Evolutionary conservation across 2,329 filamentous ascomycete genomes (phyloP).

Genomic region (Penicillium thymicola): DNA sequence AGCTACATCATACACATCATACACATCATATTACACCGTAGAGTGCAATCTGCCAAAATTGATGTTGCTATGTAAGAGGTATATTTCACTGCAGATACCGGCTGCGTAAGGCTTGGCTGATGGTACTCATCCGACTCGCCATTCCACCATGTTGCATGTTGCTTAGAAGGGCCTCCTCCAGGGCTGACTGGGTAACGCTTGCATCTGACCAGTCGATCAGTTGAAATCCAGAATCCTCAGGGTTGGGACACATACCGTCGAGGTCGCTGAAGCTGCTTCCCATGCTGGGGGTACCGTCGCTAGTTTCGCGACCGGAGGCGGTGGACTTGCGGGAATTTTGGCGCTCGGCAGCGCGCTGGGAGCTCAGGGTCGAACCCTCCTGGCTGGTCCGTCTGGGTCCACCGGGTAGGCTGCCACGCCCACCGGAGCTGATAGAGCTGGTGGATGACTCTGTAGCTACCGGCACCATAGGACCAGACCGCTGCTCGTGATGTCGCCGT

Average conservation of each 20-base stretch:
- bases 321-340: constrained; percentile 46
- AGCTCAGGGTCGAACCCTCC: constrained; percentile 31
- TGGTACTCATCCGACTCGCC: constrained; percentile 50
- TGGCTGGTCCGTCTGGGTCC: constrained; percentile 21
- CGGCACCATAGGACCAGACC: constrained; percentile 16
- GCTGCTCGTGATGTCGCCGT: constrained; percentile 27
- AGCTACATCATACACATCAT: background rate
- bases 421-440: constrained; percentile 40
- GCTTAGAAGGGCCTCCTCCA: constrained; percentile 62
- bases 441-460: constrained; percentile 31
- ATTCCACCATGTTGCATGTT: constrained; percentile 57
- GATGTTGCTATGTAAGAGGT: background rate
- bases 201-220: constrained; percentile 45
- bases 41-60: background rate
- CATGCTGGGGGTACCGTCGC: constrained; percentile 59
- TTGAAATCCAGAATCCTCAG: background rate
- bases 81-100: constrained; percentile 43
- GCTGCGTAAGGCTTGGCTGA: constrained; percentile 55
- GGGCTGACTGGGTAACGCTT: constrained; percentile 61
- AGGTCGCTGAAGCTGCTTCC: constrained; percentile 65
- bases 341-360: constrained; percentile 49
- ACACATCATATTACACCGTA: background rate
- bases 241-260: constrained; percentile 47
- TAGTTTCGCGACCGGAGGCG: constrained; percentile 42
- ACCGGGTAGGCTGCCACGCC: constrained; percentile 22